Base-by-base conservation (phyloP, 805 yeast species). In the Candida parachauliodes region DNA sequence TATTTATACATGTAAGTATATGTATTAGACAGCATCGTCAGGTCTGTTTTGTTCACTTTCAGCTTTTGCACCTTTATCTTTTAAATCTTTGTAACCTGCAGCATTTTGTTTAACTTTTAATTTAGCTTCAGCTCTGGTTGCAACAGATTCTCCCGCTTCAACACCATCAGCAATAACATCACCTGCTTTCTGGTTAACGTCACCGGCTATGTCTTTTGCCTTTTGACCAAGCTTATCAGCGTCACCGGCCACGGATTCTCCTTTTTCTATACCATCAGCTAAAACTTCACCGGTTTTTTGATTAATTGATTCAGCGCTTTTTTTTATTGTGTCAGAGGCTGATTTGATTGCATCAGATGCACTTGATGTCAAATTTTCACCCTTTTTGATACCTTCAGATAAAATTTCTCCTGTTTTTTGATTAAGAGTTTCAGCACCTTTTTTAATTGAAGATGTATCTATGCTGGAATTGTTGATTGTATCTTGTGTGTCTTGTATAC, bases 31-130 rank as follows among this genome's bases (percentile, higher is more conserved):
- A 12, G 62, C 72, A 46, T 70, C 75, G 25, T 69, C 74, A 6
- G 74, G 74, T 37, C 76, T 60, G 47, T 64, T 59, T 49, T 70
- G 74, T 49, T 69, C 74, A 27, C 49, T 42, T 47, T 66, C 71
- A 14, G 58, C 57, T 45, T 70, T 63, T 34, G 56, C 25, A 17
- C 74, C 75, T 50, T 68, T 70, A 41, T 69, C 71, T 50, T 68
- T 68, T 44, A 70, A 59, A 47, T 57, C 46, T 26, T 58, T 41
- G 50, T 68, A 68, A 10, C 73, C 74, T 24, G 52, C 39, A 30
- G 55, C 41, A 43, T 62, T 60, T 27, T 57, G 37, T 15, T 31
- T 32, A 5, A 48, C 51, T 39, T 36, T 39, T 28, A 32, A 12
- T 23, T 41, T 45, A 3, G 58, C 64, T 39, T 51, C 52, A 15